Conservation (phyloP, 2,329 filamentous ascomycete genomes). For the Botryosphaeria agaves region DNA sequence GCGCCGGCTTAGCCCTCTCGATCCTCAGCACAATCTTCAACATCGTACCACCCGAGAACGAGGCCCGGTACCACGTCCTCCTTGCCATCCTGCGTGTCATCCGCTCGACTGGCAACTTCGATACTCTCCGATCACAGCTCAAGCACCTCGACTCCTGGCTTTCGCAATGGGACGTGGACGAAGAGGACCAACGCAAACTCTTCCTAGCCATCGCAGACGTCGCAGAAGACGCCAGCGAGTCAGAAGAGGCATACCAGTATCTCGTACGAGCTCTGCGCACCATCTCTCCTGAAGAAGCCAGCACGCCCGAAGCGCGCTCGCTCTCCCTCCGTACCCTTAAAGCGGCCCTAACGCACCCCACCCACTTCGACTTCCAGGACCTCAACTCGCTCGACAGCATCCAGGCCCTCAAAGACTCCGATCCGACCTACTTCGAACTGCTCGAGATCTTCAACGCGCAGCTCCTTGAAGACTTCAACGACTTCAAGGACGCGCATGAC, state of each 20-base stretch:
- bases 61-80: constrained; percentile 79
- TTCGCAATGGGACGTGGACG: constrained; percentile 61
- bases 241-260: constrained; percentile 59
- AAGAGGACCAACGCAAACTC: constrained; percentile 69
- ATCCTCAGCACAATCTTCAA: constrained; percentile 95
- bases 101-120: constrained; percentile 50
- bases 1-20: constrained; percentile 70
- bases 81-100: constrained; percentile 76
- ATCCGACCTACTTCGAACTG: constrained; percentile 74
- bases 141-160: constrained; percentile 73
- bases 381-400: constrained; percentile 57
- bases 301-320: constrained; percentile 35
- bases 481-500: constrained; percentile 84
- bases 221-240: constrained; percentile 61
- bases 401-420: constrained; percentile 70
- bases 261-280: constrained; percentile 60
- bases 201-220: constrained; percentile 70
- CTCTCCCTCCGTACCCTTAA: constrained; percentile 48
- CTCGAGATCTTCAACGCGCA: constrained; percentile 93
- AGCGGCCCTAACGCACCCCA: constrained; percentile 45
- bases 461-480: constrained; percentile 85
- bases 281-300: constrained; percentile 43
- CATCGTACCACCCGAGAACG: constrained; percentile 59
- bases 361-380: constrained; percentile 58
- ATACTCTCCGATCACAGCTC: constrained; percentile 67